Base-by-base conservation (phyloP, 176 grass and related monocot species). In the Puya raimondii region DNA sequence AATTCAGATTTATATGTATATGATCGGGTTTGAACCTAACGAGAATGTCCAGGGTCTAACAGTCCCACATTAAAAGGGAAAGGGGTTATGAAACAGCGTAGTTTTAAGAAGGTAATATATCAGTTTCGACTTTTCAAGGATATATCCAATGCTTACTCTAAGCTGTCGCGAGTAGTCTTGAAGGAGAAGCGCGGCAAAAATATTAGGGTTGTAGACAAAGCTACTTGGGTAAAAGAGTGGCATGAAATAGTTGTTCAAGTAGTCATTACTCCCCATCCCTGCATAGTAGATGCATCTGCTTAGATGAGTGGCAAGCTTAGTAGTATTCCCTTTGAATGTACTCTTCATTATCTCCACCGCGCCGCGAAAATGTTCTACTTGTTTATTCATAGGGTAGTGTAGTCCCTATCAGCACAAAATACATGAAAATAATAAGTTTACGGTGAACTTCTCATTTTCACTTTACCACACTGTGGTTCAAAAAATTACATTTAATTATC, bases 211-310 rank as follows among this genome's bases (percentile, higher is more conserved):
- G 76, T 85, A 97, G 14, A 61, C 16, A 20, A 50, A 63, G 48
- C 83, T 85, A 0, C 79, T 87, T 63, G 63, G 20, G 81, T 96
- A 96, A 13, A 72, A 76, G 78, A 67, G 20, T 0, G 84, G 83
- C 83, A 81, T 86, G 73, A 86, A 86, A 16, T 86, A 86, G 78
- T 86, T 86, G 69, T 86, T 86, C 12, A 86, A 61, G 71, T 86
- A 86, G 78, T 86, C 83, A 53, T 86, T 86, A 16, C 83, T 86
- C 4, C 83, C 83, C 78, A 86, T 69, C 10, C 84, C 89, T 14
- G 89, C 59, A 66, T 73, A 97, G 86, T 85, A 97, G 76, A 97
- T 85, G 84, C 93, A 97, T 10, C 84, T 85, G 0, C 76, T 68
- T 12, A 97, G 53, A 21, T 85, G 78, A n/a, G 49, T 22, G 11